Conservation (phyloP, 208 protist species). For the Blechomonas ayalai region DNA sequence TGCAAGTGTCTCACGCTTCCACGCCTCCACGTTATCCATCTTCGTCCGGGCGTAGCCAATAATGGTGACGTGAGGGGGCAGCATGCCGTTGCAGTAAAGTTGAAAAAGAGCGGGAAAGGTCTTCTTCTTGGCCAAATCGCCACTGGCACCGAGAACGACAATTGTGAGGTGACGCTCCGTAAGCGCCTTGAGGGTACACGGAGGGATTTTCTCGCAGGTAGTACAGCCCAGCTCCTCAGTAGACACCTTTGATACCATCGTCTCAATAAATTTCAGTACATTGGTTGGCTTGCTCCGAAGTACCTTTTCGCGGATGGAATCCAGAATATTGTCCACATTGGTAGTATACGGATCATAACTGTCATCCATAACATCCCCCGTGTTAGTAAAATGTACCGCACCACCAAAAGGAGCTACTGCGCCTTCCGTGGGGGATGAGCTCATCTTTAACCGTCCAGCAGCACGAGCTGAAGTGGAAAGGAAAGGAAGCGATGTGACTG, state of each 20-base stretch:
- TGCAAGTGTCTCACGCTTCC: slow-evolving; percentile 56
- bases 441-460: no score
- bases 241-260: slow-evolving; percentile 25
- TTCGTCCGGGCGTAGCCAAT: slow-evolving; percentile 86
- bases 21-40: slow-evolving; percentile 58
- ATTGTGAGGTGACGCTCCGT: slow-evolving; percentile 61
- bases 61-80: slow-evolving; percentile 66
- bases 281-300: slow-evolving; percentile 45
- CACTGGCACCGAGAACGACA: slow-evolving; percentile 85
- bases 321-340: slow-evolving; percentile 60
- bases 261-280: slow-evolving; percentile 40
- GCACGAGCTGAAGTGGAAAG: no score
- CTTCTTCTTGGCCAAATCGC: slow-evolving; percentile 91
- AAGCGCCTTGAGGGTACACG: slow-evolving; percentile 34
- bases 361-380: no score
- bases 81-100: slow-evolving; percentile 74
- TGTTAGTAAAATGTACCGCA: no score
- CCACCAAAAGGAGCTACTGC: no score
- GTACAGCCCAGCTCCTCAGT: slow-evolving; percentile 3
- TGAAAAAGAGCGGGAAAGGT: slow-evolving; percentile 90
- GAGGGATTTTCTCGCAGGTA: slow-evolving; percentile 35
- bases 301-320: slow-evolving; percentile 41
- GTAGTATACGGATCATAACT: slow-evolving; percentile 20
- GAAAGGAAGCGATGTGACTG: no score
- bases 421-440: no score